Percentiles rank a stretch among this genome's conserved stretches.
Conservation (phyloP, 164 flowering plant genomes). For the Stephania yunnanensis region DNA sequence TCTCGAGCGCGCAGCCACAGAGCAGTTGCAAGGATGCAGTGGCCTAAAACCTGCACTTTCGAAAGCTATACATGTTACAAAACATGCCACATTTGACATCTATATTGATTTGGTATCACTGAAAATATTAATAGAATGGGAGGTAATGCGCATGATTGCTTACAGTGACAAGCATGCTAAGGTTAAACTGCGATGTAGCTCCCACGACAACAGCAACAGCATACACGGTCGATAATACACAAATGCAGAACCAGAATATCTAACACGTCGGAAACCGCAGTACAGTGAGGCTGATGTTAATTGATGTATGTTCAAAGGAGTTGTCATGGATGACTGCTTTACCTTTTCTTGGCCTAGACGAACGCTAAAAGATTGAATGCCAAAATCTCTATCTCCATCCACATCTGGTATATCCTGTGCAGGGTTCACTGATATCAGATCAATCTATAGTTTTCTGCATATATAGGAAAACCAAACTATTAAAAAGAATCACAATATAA, state of each 20-base stretch:
- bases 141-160: not conserved
- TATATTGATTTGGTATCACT: too few relatives aligned
- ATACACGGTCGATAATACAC: conserved; percentile 37
- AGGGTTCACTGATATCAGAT: not conserved
- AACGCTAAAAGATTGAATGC: conserved; percentile 51
- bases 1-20: conserved; percentile 40
- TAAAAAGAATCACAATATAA: not conserved
- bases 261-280: conserved; percentile 7
- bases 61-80: not conserved
- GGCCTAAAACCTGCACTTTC: conserved; percentile 33
- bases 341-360: conserved; percentile 41
- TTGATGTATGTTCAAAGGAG: not conserved
- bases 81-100: not conserved
- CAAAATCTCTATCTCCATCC: conserved; percentile 45
- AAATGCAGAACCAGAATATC: conserved; percentile 55
- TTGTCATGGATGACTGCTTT: not conserved
- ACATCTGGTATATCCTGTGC: conserved; percentile 56
- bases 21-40: conserved; percentile 28
- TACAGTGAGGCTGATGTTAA: not conserved
- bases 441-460: not conserved
- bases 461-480: not conserved
- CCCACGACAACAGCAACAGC: conserved; percentile 39
- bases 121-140: not conserved
- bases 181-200: conserved; percentile 26
- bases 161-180: conserved; percentile 40